Conservation (phyloP, 306 rosid genomes). For the Myrica gale region DNA sequence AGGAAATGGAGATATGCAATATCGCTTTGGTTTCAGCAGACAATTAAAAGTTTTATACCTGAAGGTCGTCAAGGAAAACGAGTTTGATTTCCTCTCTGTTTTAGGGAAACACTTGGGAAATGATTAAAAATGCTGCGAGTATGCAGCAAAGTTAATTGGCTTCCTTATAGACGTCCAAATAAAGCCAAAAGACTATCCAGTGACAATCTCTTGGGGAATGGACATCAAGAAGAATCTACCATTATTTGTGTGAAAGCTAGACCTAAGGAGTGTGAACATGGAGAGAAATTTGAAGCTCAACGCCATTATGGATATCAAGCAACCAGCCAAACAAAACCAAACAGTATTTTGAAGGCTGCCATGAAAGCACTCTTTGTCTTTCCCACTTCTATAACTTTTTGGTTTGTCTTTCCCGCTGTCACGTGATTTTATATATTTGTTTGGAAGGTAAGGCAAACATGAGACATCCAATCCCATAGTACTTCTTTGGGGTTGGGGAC, state of each 20-base stretch:
- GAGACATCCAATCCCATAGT: neutral
- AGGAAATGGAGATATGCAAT: too few species aligned
- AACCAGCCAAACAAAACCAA: neutral
- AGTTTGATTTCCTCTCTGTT: too few species aligned
- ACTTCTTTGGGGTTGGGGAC: neutral
- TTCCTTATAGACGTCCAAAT: neutral
- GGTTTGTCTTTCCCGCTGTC: neutral
- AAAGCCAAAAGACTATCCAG: neutral
- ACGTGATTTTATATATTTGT: slow-evolving; percentile 10
- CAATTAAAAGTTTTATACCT: too few species aligned
- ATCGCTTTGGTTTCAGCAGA: too few species aligned
- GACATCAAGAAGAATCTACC: neutral
- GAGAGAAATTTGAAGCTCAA: neutral
- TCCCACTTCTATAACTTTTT: neutral
- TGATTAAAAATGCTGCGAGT: too few species aligned
- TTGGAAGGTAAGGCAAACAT: neutral
- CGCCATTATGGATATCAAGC: neutral
- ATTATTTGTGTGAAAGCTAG: neutral
- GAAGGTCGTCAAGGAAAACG: too few species aligned
- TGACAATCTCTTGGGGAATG: neutral
- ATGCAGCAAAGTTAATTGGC: too few species aligned
- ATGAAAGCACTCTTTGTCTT: slow-evolving; percentile 33
- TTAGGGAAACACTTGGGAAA: too few species aligned
- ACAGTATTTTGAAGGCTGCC: slow-evolving; percentile 2
- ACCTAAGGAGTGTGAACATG: neutral